These are phyloP conservation scores for Brachypodium distachyon DNA, from an alignment of 202 grass and related monocot genomes.

Conservation along the genomic window DNA sequence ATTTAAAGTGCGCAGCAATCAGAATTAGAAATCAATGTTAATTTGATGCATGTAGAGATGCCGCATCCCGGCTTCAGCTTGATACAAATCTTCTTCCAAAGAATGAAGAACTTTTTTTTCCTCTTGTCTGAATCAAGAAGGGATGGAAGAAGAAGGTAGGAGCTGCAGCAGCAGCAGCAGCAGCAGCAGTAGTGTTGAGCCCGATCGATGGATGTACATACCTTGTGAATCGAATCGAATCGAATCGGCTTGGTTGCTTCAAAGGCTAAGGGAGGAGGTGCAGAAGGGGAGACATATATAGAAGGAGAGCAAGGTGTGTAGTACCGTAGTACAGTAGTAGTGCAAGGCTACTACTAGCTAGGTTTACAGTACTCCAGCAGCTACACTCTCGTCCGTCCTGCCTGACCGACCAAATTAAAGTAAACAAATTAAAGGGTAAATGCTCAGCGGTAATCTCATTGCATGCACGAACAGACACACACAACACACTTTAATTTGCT, in stretches of 20 bases:
- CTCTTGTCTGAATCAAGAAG: conserved; percentile 23
- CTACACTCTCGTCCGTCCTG: neutral
- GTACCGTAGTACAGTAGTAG: no score
- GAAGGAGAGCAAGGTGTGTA: conserved; percentile 20
- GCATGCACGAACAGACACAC: no score
- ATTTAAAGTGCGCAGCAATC: no score
- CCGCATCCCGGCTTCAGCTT: no score
- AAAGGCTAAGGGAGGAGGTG: conserved; percentile 44
- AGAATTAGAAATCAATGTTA: conserved; percentile 23
- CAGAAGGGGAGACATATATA: conserved; percentile 48
- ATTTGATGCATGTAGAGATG: neutral
- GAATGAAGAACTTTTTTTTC: conserved; percentile 24
- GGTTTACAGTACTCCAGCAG: neutral
- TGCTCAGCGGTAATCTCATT: conserved; percentile 7
- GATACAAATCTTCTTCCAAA: no score
- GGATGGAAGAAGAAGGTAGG: neutral
- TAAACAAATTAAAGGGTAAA: neutral
- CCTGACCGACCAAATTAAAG: neutral
- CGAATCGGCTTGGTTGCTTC: conserved; percentile 42
- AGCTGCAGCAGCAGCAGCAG: neutral
- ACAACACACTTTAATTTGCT: no score
- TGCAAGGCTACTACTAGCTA: neutral
- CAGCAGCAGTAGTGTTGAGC: neutral
- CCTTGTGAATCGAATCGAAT: conserved; percentile 35
- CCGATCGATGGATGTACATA: no score